A percentile compares a stretch with the other conserved stretches of the same genome.
Evolutionary conservation across 2,329 filamentous ascomycete species (phyloP).

Genomic region (Aspergillus chevalieri): DNA sequence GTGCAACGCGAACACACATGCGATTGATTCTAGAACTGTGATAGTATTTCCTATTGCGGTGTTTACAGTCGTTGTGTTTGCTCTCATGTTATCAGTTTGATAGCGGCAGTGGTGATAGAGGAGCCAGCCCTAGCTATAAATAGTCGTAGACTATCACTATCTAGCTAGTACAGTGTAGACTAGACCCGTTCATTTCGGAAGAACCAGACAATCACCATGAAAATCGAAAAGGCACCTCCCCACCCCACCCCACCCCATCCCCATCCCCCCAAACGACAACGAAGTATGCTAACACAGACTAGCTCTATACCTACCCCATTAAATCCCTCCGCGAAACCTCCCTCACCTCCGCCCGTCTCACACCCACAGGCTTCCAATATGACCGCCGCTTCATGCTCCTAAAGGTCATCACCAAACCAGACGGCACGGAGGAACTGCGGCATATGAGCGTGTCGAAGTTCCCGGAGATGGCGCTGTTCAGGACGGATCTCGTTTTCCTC

Average conservation of each 20-base stretch:
- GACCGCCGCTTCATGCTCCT: slow-evolving; percentile 68
- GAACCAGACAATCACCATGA: slow-evolving; percentile 16
- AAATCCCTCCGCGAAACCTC: slow-evolving; percentile 62
- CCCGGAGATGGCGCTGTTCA: slow-evolving; percentile 59
- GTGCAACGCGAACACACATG: no score
- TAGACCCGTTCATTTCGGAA: not conserved
- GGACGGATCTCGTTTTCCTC: slow-evolving; percentile 47
- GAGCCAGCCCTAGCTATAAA: no score
- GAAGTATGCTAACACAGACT: not conserved
- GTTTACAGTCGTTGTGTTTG: no score
- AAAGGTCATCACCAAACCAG: slow-evolving; percentile 37
- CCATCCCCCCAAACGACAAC: not conserved
- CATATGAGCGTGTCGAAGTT: slow-evolving; percentile 57
- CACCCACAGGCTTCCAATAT: slow-evolving; percentile 56
- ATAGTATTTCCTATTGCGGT: no score
- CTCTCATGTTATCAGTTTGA: no score
- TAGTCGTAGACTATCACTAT: no score
- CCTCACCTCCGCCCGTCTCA: slow-evolving; percentile 50
- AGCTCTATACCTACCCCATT: slow-evolving; percentile 69
- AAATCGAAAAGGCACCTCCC: slow-evolving; percentile 27
- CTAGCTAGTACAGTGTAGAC: no score
- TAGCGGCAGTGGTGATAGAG: no score
- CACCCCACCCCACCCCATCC: not conserved
- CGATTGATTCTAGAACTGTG: no score
- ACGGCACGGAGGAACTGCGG: slow-evolving; percentile 26